A percentile compares a stretch with the other conserved stretches of the same genome.
phyloP scores from a whole-genome alignment of 768 basidiomycete species.

The Suillus subaureus region DNA sequence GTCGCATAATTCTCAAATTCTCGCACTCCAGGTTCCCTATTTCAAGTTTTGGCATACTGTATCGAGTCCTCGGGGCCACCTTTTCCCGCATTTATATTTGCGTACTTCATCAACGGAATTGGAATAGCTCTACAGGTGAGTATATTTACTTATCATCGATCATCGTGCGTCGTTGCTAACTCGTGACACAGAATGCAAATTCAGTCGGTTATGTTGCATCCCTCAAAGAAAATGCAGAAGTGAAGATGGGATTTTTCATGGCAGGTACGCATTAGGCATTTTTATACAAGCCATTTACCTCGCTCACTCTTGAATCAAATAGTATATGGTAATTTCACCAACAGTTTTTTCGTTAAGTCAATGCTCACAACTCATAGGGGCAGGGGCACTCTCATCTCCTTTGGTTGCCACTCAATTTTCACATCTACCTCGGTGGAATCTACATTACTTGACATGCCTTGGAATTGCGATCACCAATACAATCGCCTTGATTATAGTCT shows the following conservation, averaged over 20 bases:
- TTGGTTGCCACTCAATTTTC: conserved; percentile 84
- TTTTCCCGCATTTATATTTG: conserved; percentile 62
- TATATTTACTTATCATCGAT: not conserved
- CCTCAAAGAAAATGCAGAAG: conserved; percentile 53
- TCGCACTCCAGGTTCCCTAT: conserved; percentile 45
- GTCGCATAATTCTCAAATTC: not conserved
- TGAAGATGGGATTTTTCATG: conserved; percentile 75
- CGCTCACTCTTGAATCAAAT: not conserved
- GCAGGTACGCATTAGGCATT: conserved; percentile 23
- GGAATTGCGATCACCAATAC: conserved; percentile 65
- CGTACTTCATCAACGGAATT: conserved; percentile 49
- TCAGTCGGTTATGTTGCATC: conserved; percentile 70
- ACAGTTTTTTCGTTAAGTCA: not conserved
- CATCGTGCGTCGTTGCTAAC: not conserved
- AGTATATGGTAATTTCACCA: not conserved
- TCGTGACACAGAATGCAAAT: conserved; percentile 59
- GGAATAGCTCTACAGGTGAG: conserved; percentile 49
- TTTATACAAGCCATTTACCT: not conserved
- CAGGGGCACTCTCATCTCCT: conserved; percentile 69
- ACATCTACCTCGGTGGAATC: conserved; percentile 65
- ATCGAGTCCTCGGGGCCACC: conserved; percentile 60
- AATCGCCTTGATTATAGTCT: conserved; percentile 53
- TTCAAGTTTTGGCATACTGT: conserved; percentile 54
- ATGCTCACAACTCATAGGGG: conserved; percentile 41
- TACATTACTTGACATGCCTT: conserved; percentile 74